These are phyloP conservation scores for Pseudomicrostroma phylloplanum DNA, from an alignment of 1,284 basidiomycete species.

Conservation along the genomic window DNA sequence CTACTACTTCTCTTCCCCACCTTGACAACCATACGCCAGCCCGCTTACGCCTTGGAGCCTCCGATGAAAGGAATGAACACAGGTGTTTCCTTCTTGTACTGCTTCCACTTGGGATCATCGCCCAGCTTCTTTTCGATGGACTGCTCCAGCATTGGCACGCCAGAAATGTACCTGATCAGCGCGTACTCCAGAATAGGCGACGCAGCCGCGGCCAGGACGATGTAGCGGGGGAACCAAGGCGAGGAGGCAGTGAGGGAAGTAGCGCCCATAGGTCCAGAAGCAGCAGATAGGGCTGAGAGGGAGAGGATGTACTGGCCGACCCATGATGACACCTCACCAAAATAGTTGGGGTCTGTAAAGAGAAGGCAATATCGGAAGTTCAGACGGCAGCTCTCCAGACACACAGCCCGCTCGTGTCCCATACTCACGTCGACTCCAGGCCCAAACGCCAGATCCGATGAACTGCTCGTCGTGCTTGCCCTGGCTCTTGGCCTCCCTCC, in stretches of 20 bases:
- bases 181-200: constrained; percentile 66
- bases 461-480: constrained; percentile 70
- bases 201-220: constrained; percentile 55
- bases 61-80: constrained; percentile 39
- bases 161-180: constrained; percentile 56
- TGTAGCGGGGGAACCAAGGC: constrained; percentile 53
- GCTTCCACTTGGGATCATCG: constrained; percentile 61
- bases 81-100: constrained; percentile 59
- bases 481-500: constrained; percentile 59
- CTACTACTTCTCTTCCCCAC: neutral
- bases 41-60: constrained; percentile 19
- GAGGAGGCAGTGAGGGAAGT: constrained; percentile 16
- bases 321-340: constrained; percentile 71
- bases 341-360: constrained; percentile 57
- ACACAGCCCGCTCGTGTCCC: constrained; percentile 60
- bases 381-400: neutral
- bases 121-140: constrained; percentile 64
- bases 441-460: constrained; percentile 67
- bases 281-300: constrained; percentile 39
- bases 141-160: constrained; percentile 65
- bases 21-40: neutral
- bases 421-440: constrained; percentile 59
- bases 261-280: constrained; percentile 16
- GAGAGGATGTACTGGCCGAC: constrained; percentile 65
- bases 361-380: neutral